Conservation (phyloP, 2,329 filamentous ascomycete species). For the Arthrobotrys sinensis region DNA sequence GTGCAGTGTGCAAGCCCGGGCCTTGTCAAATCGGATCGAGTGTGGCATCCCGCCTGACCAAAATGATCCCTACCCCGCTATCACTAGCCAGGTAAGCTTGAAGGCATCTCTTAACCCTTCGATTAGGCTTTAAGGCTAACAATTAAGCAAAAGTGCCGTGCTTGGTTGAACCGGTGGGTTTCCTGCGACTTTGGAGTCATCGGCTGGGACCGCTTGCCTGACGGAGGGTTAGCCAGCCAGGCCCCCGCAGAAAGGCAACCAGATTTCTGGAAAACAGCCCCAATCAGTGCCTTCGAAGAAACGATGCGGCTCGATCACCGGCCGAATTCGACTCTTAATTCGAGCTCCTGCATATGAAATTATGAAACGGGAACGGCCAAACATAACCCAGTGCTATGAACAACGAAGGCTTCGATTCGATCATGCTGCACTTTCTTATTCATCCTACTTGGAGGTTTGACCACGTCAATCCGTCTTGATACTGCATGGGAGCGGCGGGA, state of each 20-base stretch:
- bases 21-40: constrained; percentile 49
- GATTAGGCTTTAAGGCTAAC: constrained; percentile 37
- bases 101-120: not conserved
- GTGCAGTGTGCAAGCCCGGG: not conserved
- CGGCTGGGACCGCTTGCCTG: constrained; percentile 38
- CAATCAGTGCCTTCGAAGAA: constrained; percentile 33
- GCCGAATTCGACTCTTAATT: constrained; percentile 31
- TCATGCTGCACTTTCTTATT: not conserved
- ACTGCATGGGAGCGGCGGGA: constrained; percentile 13
- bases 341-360: constrained; percentile 29
- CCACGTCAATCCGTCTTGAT: constrained; percentile 50
- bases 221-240: constrained; percentile 34
- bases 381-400: constrained; percentile 2
- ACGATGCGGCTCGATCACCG: constrained; percentile 57
- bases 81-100: constrained; percentile 15
- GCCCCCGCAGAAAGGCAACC: constrained; percentile 53
- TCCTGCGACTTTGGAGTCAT: constrained; percentile 47
- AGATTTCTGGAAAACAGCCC: constrained; percentile 14
- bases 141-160: constrained; percentile 30
- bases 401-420: constrained; percentile 15
- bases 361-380: constrained; percentile 41
- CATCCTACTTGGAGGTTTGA: constrained; percentile 18
- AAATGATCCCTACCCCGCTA: constrained; percentile 28
- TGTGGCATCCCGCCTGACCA: constrained; percentile 44
- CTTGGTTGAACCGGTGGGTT: constrained; percentile 13